Conservation (phyloP, 805 yeast species). For the Kluyveromyces lactis region DNA sequence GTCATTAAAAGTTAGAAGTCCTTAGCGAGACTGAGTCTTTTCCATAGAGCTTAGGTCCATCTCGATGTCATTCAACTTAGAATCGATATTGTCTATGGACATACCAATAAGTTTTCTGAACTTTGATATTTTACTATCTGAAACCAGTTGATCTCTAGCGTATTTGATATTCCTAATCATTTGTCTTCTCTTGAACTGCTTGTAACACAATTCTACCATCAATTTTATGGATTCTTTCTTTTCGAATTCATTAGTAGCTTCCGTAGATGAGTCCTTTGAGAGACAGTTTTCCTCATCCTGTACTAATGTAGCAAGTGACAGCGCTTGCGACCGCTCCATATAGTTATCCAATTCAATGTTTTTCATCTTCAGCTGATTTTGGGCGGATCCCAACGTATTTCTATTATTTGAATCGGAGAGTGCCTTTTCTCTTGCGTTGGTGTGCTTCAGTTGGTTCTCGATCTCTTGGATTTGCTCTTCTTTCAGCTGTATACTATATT, state of each 20-base stretch:
- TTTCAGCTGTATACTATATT: background rate
- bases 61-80: conserved; percentile 73
- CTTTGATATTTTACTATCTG: conserved; percentile 56
- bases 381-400: background rate
- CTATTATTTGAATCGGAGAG: background rate
- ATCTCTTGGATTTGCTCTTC: conserved; percentile 2
- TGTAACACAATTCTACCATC: conserved; percentile 37
- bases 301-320: conserved; percentile 48
- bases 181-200: conserved; percentile 44
- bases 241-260: conserved; percentile 8
- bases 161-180: conserved; percentile 43
- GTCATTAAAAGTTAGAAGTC: no score
- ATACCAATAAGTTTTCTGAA: conserved; percentile 76
- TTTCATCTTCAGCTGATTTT: background rate
- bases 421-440: background rate
- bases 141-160: conserved; percentile 37
- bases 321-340: conserved; percentile 59
- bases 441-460: conserved; percentile 1
- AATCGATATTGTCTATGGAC: conserved; percentile 70
- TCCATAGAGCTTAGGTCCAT: conserved; percentile 26
- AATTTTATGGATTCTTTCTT: conserved; percentile 16
- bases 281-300: conserved; percentile 41
- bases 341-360: conserved; percentile 13
- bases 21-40: background rate
- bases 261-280: conserved; percentile 10